Evolutionary conservation across 2,329 filamentous ascomycete species (phyloP), one percentile per base, ranked within the genome.

Genomic region (Pseudogymnoascus sp.): DNA sequence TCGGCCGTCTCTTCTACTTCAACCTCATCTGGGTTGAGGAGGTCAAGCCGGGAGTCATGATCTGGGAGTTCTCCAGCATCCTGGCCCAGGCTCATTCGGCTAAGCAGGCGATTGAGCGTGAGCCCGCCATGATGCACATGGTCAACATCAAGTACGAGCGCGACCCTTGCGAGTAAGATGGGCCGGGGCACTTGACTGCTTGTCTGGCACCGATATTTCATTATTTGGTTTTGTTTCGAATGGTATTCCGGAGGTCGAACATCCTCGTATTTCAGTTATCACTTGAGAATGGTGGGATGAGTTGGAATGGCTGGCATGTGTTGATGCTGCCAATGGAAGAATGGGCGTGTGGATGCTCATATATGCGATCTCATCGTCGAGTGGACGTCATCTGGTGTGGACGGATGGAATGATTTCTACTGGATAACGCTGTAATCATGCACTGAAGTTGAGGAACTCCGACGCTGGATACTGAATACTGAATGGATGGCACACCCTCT

Each of bases 1-100:
- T 69, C 13, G 37, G 53, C 2, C 47, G 63, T 4, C 61, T 63
- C 16, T 67, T 69, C 19, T 59, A 63, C 1, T 64, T 65, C 16
- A 50, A 65, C 2, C 59, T 68, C 7, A 59, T 65, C 1, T 37
- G 40, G 50, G 7, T 66, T 66, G 33, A 61, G 19, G 14, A 61
- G 33, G 4, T 61, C 8, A 7, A 14, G 8, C 33, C 37, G 10
- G 59, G 59, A 4, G 33, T n/a, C n/a, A 61, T 61, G 47, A 35
- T 61, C 24, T 64, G 62, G 62, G 35, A 47, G 24, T 64, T 64
- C 14, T 60, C 35, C 6, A 61, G 62, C 40, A 44, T 64, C 24
- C 59, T 31, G 5, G 62, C 62, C 1, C 62, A 64, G 19, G 62
- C 62, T 14, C 53, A 62, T 6, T 42, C 59, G 13, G 62, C 62